Evolutionary conservation across 1,284 basidiomycete species (phyloP).

Genomic region (Cryptococcus sp.): DNA sequence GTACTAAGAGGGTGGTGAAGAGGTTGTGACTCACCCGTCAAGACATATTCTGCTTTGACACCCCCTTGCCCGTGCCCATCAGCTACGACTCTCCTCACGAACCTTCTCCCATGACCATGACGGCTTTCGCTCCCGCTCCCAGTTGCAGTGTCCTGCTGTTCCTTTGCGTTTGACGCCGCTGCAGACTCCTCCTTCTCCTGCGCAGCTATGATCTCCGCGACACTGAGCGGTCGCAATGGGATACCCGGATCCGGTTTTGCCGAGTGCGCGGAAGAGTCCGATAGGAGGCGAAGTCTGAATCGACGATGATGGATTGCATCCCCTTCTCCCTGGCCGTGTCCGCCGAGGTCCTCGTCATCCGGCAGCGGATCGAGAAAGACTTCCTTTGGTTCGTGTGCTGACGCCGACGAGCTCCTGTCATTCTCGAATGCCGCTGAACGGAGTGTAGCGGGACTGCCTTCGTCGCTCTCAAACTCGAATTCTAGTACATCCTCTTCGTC

Average conservation of each 20-base stretch:
- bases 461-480: slow-evolving; percentile 49
- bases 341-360: slow-evolving; percentile 1
- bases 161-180: slow-evolving; percentile 12
- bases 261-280: slow-evolving; percentile 14
- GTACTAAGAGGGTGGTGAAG: neutral
- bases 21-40: slow-evolving; percentile 38
- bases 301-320: slow-evolving; percentile 24
- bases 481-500: slow-evolving; percentile 37
- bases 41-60: slow-evolving; percentile 51
- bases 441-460: slow-evolving; percentile 21
- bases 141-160: slow-evolving; percentile 3
- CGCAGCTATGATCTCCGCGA: slow-evolving; percentile 34
- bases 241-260: neutral
- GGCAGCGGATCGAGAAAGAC: slow-evolving; percentile 35
- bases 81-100: slow-evolving; percentile 22
- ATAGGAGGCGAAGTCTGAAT: slow-evolving; percentile 38
- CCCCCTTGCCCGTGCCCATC: slow-evolving; percentile 25
- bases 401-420: neutral
- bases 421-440: neutral
- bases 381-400: slow-evolving; percentile 20
- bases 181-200: slow-evolving; percentile 7
- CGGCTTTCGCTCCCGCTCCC: neutral
- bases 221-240: slow-evolving; percentile 32
- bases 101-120: slow-evolving; percentile 10
- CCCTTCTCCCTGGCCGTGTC: neutral